Conservation (phyloP, 2,329 filamentous ascomycete species). For the Xylariaceae sp. region DNA sequence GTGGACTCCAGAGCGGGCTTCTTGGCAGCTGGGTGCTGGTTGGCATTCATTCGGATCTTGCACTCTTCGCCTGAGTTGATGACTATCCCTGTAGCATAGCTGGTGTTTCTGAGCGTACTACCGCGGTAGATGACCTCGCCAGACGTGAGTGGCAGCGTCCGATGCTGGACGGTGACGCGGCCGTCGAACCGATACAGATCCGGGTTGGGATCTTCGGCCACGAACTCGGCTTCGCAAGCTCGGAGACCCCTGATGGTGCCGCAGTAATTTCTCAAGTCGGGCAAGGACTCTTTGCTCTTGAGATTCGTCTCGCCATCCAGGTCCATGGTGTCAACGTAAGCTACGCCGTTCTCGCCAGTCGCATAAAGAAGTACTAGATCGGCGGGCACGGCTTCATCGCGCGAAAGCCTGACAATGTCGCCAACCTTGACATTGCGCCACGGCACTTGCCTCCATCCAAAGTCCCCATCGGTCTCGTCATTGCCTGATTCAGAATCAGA, state of each 20-base stretch:
- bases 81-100: slow-evolving; percentile 65
- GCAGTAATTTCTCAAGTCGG: slow-evolving; percentile 56
- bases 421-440: slow-evolving; percentile 66
- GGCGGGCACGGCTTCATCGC: slow-evolving; percentile 75
- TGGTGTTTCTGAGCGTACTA: slow-evolving; percentile 69
- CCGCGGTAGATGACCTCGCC: slow-evolving; percentile 82
- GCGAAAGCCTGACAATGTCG: slow-evolving; percentile 58
- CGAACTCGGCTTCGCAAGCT: slow-evolving; percentile 51
- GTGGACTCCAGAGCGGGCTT: slow-evolving; percentile 68
- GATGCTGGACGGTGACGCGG: slow-evolving; percentile 49
- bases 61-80: slow-evolving; percentile 88
- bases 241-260: slow-evolving; percentile 47
- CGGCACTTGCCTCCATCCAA: slow-evolving; percentile 48
- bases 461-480: slow-evolving; percentile 18
- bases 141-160: slow-evolving; percentile 63
- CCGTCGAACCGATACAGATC: slow-evolving; percentile 74
- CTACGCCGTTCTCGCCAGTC: slow-evolving; percentile 67
- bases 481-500: slow-evolving; percentile 6
- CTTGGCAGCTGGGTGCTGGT: slow-evolving; percentile 79
- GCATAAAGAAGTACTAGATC: slow-evolving; percentile 76
- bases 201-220: slow-evolving; percentile 70
- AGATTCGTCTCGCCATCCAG: slow-evolving; percentile 77
- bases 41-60: slow-evolving; percentile 89
- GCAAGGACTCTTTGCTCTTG: slow-evolving; percentile 65
- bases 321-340: slow-evolving; percentile 81